A percentile compares a stretch with the other conserved stretches of the same genome.
These are phyloP conservation scores for Cercospora janseana DNA, from an alignment of 2,329 filamentous ascomycete species.

Conservation along the genomic window DNA sequence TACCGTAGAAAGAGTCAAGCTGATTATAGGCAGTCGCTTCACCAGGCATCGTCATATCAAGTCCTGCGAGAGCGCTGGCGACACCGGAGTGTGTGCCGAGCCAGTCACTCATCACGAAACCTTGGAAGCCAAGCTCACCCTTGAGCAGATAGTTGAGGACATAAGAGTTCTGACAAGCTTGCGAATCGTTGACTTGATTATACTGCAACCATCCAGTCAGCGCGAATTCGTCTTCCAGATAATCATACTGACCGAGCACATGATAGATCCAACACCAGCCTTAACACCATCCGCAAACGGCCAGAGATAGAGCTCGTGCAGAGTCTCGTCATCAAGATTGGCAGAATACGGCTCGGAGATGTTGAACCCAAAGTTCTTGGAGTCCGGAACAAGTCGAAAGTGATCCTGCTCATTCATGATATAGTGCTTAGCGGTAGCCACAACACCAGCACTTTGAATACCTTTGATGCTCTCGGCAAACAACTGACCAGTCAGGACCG, in stretches of 20 bases:
- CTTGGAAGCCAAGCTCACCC: slow-evolving; percentile 51
- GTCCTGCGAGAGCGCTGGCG: slow-evolving; percentile 32
- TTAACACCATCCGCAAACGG: slow-evolving; percentile 77
- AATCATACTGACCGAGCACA: slow-evolving; percentile 62
- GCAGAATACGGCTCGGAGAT: slow-evolving; percentile 55
- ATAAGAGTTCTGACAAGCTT: slow-evolving; percentile 64
- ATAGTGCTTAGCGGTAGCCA: slow-evolving; percentile 55
- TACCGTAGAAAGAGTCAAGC: slow-evolving; percentile 61
- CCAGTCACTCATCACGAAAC: slow-evolving; percentile 52
- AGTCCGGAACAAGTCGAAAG: slow-evolving; percentile 40
- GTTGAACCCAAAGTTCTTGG: slow-evolving; percentile 39
- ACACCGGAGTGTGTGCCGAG: slow-evolving; percentile 40
- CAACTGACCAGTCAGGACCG: slow-evolving; percentile 53
- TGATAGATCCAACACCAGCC: slow-evolving; percentile 75
- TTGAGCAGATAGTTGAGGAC: slow-evolving; percentile 65
- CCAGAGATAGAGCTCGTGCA: slow-evolving; percentile 66
- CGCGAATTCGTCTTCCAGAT: too few relatives aligned
- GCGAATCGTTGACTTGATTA: slow-evolving; percentile 68
- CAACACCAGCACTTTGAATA: slow-evolving; percentile 42
- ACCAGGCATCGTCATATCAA: slow-evolving; percentile 46
- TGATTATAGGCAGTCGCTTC: slow-evolving; percentile 69
- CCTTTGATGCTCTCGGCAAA: slow-evolving; percentile 31
- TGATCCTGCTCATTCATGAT: slow-evolving; percentile 56
- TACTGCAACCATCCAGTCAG: slow-evolving; percentile 43
- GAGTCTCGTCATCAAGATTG: slow-evolving; percentile 73